These are phyloP conservation scores for Aspergillus neoniger DNA, from an alignment of 2,329 filamentous ascomycete species.

Conservation along the genomic window DNA sequence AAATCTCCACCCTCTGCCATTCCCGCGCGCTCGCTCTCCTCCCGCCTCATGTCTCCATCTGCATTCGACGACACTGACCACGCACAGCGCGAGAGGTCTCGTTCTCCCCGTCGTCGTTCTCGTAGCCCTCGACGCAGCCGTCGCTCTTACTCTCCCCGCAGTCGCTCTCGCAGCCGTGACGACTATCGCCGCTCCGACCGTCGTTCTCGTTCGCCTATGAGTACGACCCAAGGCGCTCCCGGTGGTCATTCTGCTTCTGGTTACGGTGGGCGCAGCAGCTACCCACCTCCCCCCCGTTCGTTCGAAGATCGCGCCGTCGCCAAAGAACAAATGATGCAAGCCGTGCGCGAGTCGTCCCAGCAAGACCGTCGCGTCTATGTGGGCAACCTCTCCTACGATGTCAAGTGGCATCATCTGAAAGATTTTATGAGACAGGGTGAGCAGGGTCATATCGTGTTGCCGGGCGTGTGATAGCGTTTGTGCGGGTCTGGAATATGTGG, in stretches of 20 bases:
- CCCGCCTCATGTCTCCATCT: constrained; percentile 27
- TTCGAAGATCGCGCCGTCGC: constrained; percentile 81
- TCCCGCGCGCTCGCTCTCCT: constrained; percentile 5
- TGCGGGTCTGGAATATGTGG: constrained; percentile 25
- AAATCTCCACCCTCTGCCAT: constrained; percentile 7
- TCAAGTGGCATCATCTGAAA: constrained; percentile 99
- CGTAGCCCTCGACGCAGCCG: constrained; percentile 77
- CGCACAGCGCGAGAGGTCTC: constrained; percentile 74
- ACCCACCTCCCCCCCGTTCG: constrained; percentile 65
- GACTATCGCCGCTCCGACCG: constrained; percentile 73
- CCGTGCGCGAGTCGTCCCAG: constrained; percentile 89
- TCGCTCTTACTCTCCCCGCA: constrained; percentile 76
- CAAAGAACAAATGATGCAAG: constrained; percentile 96
- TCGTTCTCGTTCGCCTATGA: constrained; percentile 86
- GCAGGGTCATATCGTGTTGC: constrained; percentile 40
- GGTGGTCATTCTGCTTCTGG: constrained; percentile 69
- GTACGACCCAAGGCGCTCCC: constrained; percentile 66
- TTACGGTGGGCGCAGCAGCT: constrained; percentile 62
- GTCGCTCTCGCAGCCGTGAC: constrained; percentile 76
- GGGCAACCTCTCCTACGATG: constrained; percentile 97
- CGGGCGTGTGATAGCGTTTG: constrained; percentile 22
- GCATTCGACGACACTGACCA: constrained; percentile 38
- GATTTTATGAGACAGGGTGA: constrained; percentile 99
- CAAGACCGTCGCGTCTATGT: constrained; percentile 99
- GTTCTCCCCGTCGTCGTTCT: constrained; percentile 68